Evolutionary conservation across 129 eudicot genomes (phyloP), one percentile per base, ranked within the genome.

Genomic region (Saussurea involucrata): DNA sequence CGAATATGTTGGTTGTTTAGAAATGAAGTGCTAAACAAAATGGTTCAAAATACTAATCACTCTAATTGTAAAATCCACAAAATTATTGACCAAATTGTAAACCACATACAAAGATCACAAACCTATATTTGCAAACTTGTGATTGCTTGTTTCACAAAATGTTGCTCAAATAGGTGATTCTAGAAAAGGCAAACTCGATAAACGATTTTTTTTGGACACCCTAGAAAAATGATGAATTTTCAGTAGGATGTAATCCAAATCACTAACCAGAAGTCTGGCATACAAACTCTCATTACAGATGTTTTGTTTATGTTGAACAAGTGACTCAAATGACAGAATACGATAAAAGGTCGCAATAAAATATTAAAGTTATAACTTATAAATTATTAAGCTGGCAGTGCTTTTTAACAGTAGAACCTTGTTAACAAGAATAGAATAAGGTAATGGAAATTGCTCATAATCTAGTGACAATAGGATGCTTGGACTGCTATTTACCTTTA

Each of bases 81-180:
- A 69, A 58, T 18, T 17, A 57, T 20, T 34, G 27, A 58, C 69
- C 15, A 67, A 27, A 69, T 9, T n/a, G 71, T 63, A 36, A 76
- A 31, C 22, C 46, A 63, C 12, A 44, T 68, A 61, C 29, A 74
- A 70, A 71, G 32, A 76, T 63, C 53, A 61, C 68, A 21, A 57
- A 71, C 77, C 77, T 33, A 68, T 67, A 67, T 31, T 66, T 68
- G 61, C 13, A 15, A 72, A 72, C 22, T 15, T 36, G 37, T 24
- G 69, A 29, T 79, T 79, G 71, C 60, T 33, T 46, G 60, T 58
- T 66, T 79, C n/a, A 79, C 9, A 67, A 69, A 63, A 64, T 61
- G 24, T 73, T 74, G 57, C 49, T 24, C 63, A 12, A 60, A 76
- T 24, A 10, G 15, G 20, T 31, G 61, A 73, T 66, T 31, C 71